phyloP scores from a whole-genome alignment of 768 basidiomycete genomes.

The Tylopilus balloui region DNA sequence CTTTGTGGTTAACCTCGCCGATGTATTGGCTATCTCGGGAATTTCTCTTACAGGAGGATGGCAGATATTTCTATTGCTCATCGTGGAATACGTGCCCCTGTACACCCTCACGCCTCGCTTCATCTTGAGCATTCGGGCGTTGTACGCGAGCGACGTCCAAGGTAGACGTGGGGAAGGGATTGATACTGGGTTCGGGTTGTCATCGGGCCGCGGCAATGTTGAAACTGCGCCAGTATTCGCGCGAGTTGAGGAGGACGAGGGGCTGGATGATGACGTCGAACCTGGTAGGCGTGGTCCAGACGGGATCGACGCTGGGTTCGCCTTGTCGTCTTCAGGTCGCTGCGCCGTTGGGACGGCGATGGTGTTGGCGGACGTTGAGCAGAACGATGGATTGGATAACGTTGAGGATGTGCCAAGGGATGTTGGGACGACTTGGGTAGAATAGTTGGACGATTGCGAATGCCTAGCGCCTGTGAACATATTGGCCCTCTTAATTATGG shows the following conservation, averaged over 20 bases:
- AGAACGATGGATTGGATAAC: neutral
- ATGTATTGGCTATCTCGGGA: neutral
- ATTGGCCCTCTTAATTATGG: no score
- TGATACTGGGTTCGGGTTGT: neutral
- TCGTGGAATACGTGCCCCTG: neutral
- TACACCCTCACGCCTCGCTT: neutral
- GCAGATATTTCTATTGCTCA: neutral
- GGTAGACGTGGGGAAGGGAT: neutral
- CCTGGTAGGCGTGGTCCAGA: no score
- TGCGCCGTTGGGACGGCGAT: neutral
- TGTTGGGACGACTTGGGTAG: no score
- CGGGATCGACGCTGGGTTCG: no score
- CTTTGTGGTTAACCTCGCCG: neutral
- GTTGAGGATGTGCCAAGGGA: neutral
- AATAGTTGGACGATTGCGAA: no score
- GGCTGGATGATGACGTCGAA: no score
- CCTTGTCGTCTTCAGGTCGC: neutral
- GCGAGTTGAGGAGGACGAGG: no score
- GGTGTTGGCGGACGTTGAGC: neutral
- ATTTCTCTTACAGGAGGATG: neutral
- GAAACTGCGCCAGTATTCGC: neutral
- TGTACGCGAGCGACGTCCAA: neutral
- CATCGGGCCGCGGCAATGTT: neutral
- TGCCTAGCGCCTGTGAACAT: no score
- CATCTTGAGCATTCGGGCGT: neutral